Base-by-base conservation (phyloP, 2,329 filamentous ascomycete genomes). In the Diaporthe sp. region DNA sequence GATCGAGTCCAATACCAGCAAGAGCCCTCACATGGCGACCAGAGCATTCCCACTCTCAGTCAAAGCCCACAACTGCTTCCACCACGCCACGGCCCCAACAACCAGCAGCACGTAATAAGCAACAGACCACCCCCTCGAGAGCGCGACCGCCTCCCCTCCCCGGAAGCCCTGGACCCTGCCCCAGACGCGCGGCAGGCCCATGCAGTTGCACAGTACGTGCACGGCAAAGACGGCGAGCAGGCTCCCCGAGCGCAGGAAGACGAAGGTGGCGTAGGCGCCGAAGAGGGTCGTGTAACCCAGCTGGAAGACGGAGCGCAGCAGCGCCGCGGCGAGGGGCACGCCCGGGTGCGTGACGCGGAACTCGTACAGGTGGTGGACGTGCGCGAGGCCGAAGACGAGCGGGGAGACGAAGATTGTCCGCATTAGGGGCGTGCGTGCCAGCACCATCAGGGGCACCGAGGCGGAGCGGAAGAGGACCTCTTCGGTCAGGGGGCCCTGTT, bases 361-460 rank as follows among this genome's bases (percentile, higher is more conserved):
- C 85, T 98, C 97, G 86, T 98, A 97, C 82, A 97, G 95, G 85
- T 99, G 97, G 84, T 99, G 96, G 64, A 97, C 84, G 84, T 99
- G 97, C 10, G 97, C 96, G 58, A 98, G 91, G 69, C 96, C 96
- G 81, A 98, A 98, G 82, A 98, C 93, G 15, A 98, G 86, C 9
- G 96, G 96, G 1, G 95, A 94, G 15, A 95, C 85, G 84, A 97
- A 95, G 80, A 97, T 90, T 77, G 94, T 95, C 54, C 86, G 86
- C 3, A 80, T 77, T 38, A 87, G 80, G 57, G 88, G 87, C 68
- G 91, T 86, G 58, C 89, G 89, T 28, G 95, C 92, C 67, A 95
- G 86, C 40, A 98, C 86, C 80, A 98, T 92, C 15, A 98, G 88
- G 2, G 96, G 94, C 52, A 98, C 89, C 70, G 96, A 92, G 78